These are phyloP conservation scores for Eruca vesicaria DNA, from an alignment of 441 rosid species.

Conservation along the genomic window DNA sequence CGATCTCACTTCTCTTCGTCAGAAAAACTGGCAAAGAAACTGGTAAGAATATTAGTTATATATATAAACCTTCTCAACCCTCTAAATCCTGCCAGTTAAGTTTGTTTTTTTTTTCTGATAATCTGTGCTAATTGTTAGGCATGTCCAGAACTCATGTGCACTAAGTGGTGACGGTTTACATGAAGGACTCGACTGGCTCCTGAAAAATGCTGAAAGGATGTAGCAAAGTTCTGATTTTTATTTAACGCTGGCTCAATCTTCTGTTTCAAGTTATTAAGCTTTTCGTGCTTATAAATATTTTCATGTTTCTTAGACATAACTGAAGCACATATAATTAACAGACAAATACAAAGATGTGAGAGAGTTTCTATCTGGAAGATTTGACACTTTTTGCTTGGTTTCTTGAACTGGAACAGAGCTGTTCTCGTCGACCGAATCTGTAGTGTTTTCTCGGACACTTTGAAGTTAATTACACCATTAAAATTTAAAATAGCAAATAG, in stretches of 20 bases:
- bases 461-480: too few species aligned
- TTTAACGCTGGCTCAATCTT: constrained; percentile 28
- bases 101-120: not conserved
- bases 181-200: constrained; percentile 89
- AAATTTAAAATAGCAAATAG: too few species aligned
- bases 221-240: not conserved
- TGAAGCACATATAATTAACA: not conserved
- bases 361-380: too few species aligned
- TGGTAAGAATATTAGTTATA: constrained; percentile 11
- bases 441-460: too few species aligned
- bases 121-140: constrained; percentile 43
- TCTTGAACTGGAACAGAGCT: too few species aligned
- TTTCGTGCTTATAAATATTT: constrained; percentile 42
- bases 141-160: constrained; percentile 89
- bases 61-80: not conserved
- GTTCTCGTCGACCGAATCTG: too few species aligned
- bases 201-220: constrained; percentile 53
- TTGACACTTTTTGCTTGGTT: too few species aligned
- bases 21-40: constrained; percentile 32
- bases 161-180: constrained; percentile 76
- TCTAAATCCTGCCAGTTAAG: not conserved
- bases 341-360: not conserved
- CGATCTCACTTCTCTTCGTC: constrained; percentile 41
- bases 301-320: not conserved
- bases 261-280: constrained; percentile 49